Evolutionary conservation across 179 eudicot genomes (phyloP), one percentile per base, ranked within the genome.

Genomic region (Silene noctiflora): DNA sequence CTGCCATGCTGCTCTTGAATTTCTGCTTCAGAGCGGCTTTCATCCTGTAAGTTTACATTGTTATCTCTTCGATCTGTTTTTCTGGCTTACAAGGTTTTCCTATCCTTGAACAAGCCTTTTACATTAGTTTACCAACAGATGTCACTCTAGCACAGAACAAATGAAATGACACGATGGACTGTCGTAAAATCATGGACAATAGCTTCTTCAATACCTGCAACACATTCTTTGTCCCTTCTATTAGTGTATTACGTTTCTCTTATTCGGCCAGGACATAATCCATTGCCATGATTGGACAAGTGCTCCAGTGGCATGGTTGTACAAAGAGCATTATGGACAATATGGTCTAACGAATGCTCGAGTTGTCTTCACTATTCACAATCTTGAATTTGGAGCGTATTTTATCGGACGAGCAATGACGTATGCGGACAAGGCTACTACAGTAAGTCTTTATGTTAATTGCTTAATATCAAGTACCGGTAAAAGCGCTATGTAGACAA

Each of bases 271-370:
- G 99, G 99, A 93, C 85, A 89, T 96, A 25, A 90, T 96, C 75
- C 99, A 96, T 85, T 93, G 98, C 80, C 99, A 96, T 81, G 99
- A 96, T 81, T 96, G 99, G 99, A 93, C 98, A 71, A 96, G 96
- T 90, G 99, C 99, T 89, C 97, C 99, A 58, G 99, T 96, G 79
- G 83, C 99, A 3, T 91, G 96, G 98, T 82, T 96, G 84, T 96
- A 87, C 79, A 93, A 91, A 82, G 98, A 93, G 69, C 92, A 96
- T 62, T 96, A 93, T 56, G 79, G 76, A 79, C 96, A 96, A 55
- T 93, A 89, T 84, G 96, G 99, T 79, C 88, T 93, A 66, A 93
- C 88, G 60, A 60, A 60, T 21, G 65, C 65, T 22, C 65, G 65
- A 2, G 25, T 61, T 21, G 65, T 61, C 27, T 22, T 61, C 65